Conservation (phyloP, 495 filamentous ascomycete genomes). For the Penicillium fimorum region DNA sequence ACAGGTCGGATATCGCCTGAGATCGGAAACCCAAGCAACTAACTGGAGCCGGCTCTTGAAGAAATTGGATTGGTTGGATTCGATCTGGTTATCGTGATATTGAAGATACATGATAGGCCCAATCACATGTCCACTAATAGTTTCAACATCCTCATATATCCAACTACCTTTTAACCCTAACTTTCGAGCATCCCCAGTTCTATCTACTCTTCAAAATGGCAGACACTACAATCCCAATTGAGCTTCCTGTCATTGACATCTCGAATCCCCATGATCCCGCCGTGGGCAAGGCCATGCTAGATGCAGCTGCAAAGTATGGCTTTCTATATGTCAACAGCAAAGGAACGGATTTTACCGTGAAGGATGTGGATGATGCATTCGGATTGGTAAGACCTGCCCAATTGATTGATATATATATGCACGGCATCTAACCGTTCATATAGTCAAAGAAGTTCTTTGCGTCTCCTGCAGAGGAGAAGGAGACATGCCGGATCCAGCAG, state of each 20-base stretch:
- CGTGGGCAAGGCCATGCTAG: conserved; percentile 69
- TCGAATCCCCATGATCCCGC: conserved; percentile 50
- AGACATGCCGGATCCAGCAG: conserved; percentile 65
- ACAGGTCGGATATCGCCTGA: conserved; percentile 23
- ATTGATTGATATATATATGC: neutral
- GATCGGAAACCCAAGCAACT: conserved; percentile 1
- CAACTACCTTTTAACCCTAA: neutral
- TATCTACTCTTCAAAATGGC: conserved; percentile 35
- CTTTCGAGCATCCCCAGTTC: neutral
- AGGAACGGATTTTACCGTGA: conserved; percentile 60
- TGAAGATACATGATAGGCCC: conserved; percentile 22
- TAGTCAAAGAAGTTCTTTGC: conserved; percentile 79
- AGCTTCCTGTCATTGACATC: conserved; percentile 82
- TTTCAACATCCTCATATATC: conserved; percentile 9
- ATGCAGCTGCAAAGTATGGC: conserved; percentile 76
- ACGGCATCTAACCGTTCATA: conserved; percentile 9
- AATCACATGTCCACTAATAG: neutral
- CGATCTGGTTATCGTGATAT: conserved; percentile 10
- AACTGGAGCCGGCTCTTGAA: neutral
- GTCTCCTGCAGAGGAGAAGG: conserved; percentile 69
- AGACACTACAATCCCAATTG: conserved; percentile 39
- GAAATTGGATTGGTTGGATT: conserved; percentile 1
- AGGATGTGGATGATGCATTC: conserved; percentile 72
- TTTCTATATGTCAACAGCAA: conserved; percentile 85
- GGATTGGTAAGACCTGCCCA: conserved; percentile 54